Evolutionary conservation across 2,329 filamentous ascomycete species (phyloP).

Genomic region (Microcyclosporella mali): DNA sequence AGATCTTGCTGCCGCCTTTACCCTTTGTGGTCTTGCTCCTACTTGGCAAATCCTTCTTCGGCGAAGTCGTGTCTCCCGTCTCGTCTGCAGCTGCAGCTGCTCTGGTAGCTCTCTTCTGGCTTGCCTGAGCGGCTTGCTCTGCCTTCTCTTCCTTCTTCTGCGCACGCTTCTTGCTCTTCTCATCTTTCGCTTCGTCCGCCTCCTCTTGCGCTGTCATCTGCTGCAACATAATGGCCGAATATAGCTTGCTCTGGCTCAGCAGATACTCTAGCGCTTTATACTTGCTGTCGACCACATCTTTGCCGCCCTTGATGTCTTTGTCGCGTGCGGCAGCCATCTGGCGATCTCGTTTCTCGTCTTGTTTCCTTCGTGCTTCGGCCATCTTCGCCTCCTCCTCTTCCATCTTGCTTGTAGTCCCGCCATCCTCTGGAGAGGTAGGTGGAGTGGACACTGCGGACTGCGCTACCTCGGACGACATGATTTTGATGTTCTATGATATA

Average conservation of each 20-base stretch:
- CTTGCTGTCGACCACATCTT: conserved; percentile 43
- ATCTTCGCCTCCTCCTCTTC: conserved; percentile 43
- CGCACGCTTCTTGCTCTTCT: conserved; percentile 40
- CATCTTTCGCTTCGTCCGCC: conserved; percentile 40
- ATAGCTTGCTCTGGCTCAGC: conserved; percentile 49
- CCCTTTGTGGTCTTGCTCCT: conserved; percentile 34
- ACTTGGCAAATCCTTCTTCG: conserved; percentile 21
- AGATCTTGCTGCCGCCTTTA: conserved; percentile 43
- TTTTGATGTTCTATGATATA: background rate
- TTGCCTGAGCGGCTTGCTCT: conserved; percentile 41
- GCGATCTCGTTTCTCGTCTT: conserved; percentile 41
- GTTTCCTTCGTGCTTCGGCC: conserved; percentile 36
- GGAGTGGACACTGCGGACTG: conserved; percentile 25
- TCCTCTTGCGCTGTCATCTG: conserved; percentile 50
- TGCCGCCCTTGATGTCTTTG: conserved; percentile 42
- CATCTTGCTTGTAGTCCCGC: conserved; percentile 36
- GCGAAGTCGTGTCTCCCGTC: conserved; percentile 14
- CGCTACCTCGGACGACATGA: conserved; percentile 18
- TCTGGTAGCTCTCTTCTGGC: conserved; percentile 43
- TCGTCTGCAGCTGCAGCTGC: conserved; percentile 22
- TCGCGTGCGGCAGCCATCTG: conserved; percentile 41
- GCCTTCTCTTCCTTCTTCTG: conserved; percentile 43
- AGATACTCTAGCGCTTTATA: conserved; percentile 48
- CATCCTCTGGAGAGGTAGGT: conserved; percentile 31
- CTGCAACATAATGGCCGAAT: conserved; percentile 47